These are phyloP conservation scores for Phytopythium vexans DNA, from an alignment of 352 stramenopile genomes.

Conservation along the genomic window DNA sequence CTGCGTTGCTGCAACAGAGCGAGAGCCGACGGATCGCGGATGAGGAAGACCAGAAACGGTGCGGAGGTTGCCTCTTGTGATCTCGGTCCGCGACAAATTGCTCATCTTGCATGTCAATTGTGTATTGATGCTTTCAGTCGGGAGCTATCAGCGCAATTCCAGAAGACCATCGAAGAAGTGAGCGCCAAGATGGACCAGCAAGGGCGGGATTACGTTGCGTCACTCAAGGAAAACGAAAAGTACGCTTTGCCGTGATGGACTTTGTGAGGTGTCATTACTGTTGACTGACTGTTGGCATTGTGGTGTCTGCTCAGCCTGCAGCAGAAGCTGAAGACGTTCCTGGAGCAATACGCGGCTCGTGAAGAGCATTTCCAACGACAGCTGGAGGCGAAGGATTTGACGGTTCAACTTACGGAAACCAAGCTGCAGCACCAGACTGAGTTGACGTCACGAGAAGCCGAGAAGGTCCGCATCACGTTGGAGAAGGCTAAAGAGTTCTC, in stretches of 20 bases:
- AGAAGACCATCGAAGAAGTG: conserved; percentile 87
- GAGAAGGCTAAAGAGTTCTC: conserved; percentile 83
- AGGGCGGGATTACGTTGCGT: conserved; percentile 78
- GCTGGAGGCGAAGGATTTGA: conserved; percentile 80
- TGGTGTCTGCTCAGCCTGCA: conserved; percentile 50
- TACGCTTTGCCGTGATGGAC: conserved; percentile 12
- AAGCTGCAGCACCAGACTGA: conserved; percentile 81
- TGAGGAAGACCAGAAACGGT: conserved; percentile 82
- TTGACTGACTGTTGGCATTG: neutral
- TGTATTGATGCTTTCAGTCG: conserved; percentile 28
- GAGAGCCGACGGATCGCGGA: conserved; percentile 83
- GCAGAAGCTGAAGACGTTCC: conserved; percentile 78
- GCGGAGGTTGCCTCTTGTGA: neutral
- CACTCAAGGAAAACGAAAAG: conserved; percentile 84
- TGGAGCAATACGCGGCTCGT: conserved; percentile 73
- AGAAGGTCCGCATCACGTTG: conserved; percentile 72
- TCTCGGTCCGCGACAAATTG: neutral
- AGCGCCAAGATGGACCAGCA: conserved; percentile 89
- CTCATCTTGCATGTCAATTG: neutral
- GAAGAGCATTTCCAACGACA: conserved; percentile 86
- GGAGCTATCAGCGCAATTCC: conserved; percentile 73
- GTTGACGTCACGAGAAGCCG: conserved; percentile 60
- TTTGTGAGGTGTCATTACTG: neutral
- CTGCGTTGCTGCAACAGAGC: conserved; percentile 15
- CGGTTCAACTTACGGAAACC: conserved; percentile 73